Conservation (phyloP, 768 basidiomycete species). For the Auriscalpium microsporum region DNA sequence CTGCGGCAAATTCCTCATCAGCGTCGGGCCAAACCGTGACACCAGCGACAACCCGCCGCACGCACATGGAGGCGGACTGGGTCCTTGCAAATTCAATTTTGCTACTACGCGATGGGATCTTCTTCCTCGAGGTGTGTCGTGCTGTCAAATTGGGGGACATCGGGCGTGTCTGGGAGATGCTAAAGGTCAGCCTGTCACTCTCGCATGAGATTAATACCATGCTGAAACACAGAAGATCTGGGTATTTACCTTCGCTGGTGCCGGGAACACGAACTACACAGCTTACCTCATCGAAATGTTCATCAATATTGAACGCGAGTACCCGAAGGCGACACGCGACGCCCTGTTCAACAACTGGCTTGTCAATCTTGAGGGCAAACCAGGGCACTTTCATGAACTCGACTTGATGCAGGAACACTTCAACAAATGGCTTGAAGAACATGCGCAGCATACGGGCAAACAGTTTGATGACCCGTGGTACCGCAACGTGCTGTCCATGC, state of each 20-base stretch:
- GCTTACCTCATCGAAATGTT: slow-evolving; percentile 7
- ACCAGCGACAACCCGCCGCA: neutral
- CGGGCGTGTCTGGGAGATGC: slow-evolving; percentile 5
- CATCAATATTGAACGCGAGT: slow-evolving; percentile 4
- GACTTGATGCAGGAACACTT: slow-evolving; percentile 26
- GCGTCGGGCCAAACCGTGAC: too few relatives aligned
- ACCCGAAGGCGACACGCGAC: neutral
- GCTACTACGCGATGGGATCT: slow-evolving; percentile 2
- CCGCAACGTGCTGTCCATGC: slow-evolving; percentile 22
- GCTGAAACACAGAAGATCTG: neutral
- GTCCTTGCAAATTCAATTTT: slow-evolving; percentile 4
- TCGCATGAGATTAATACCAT: neutral
- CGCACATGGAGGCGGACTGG: neutral
- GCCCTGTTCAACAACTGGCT: slow-evolving; percentile 12
- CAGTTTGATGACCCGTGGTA: slow-evolving; percentile 24
- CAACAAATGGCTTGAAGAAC: slow-evolving; percentile 22
- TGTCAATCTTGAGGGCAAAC: slow-evolving; percentile 9
- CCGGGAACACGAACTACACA: slow-evolving; percentile 4
- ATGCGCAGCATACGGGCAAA: slow-evolving; percentile 4
- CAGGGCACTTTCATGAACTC: slow-evolving; percentile 8
- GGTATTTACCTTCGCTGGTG: slow-evolving; percentile 8
- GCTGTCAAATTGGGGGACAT: neutral
- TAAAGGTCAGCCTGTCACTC: neutral
- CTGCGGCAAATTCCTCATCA: too few relatives aligned
- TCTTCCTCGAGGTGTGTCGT: neutral